Conservation (phyloP, 2,329 filamentous ascomycete genomes). For the Scedosporium dehoogii region DNA sequence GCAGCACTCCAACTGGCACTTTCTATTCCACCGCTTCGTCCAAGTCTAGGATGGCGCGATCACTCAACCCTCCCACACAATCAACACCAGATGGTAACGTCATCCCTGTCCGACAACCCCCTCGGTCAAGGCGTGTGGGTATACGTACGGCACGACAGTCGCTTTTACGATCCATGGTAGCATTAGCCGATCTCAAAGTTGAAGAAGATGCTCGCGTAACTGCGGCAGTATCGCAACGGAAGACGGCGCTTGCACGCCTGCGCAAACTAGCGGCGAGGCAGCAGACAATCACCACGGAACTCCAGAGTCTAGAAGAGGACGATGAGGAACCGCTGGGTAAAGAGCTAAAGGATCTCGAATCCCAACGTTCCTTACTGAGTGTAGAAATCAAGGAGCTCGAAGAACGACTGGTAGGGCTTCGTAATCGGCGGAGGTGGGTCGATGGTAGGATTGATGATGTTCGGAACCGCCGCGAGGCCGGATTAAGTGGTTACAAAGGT, state of each 20-base stretch:
- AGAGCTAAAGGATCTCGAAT: slow-evolving; percentile 50
- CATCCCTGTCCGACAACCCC: slow-evolving; percentile 51
- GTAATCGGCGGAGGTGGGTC: slow-evolving; percentile 48
- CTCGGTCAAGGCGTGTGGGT: slow-evolving; percentile 36
- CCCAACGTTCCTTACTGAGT: slow-evolving; percentile 44
- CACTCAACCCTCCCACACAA: slow-evolving; percentile 29
- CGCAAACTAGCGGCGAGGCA: slow-evolving; percentile 40
- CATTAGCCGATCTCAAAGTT: slow-evolving; percentile 54
- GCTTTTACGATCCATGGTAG: slow-evolving; percentile 52
- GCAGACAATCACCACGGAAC: slow-evolving; percentile 38
- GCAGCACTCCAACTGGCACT: slow-evolving; percentile 29
- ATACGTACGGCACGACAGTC: slow-evolving; percentile 55
- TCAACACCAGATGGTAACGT: slow-evolving; percentile 35
- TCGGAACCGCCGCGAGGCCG: slow-evolving; percentile 57
- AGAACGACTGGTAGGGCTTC: slow-evolving; percentile 50
- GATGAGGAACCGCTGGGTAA: slow-evolving; percentile 47
- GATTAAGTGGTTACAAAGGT: slow-evolving; percentile 61
- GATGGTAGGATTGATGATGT: slow-evolving; percentile 51
- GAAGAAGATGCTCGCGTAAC: slow-evolving; percentile 57
- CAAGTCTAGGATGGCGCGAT: slow-evolving; percentile 28
- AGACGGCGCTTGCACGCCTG: slow-evolving; percentile 47
- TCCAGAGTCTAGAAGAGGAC: slow-evolving; percentile 43
- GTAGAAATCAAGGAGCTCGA: slow-evolving; percentile 57
- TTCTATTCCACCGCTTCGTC: slow-evolving; percentile 29
- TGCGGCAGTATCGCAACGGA: slow-evolving; percentile 44